Evolutionary conservation across 2,329 filamentous ascomycete genomes (phyloP).

Genomic region (Botrytis fabae): DNA sequence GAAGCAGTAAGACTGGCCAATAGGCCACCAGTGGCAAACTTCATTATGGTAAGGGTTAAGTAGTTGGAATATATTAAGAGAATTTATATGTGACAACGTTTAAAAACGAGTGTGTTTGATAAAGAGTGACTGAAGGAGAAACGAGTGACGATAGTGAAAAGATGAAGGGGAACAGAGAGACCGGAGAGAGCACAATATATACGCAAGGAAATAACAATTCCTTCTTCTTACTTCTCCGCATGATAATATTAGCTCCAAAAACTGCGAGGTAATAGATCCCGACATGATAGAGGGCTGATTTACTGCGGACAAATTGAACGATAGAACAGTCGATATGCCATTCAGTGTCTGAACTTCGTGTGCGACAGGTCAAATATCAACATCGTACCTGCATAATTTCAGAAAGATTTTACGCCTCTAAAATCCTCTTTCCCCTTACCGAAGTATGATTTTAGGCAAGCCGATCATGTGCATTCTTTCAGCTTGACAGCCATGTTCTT

Average conservation of each 20-base stretch:
- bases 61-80: conserved; percentile 2
- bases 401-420: conserved; percentile 4
- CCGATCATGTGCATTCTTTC: conserved; percentile 12
- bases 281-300: not conserved
- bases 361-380: conserved; percentile 19
- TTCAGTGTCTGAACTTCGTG: not conserved
- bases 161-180: not conserved
- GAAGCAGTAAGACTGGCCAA: conserved; percentile 30
- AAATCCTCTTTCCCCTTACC: not conserved
- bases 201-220: not conserved
- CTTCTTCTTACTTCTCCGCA: not conserved
- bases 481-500: conserved; percentile 22
- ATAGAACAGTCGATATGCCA: not conserved
- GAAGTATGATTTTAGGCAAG: conserved; percentile 5
- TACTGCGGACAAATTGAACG: not conserved
- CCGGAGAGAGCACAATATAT: conserved; percentile 8
- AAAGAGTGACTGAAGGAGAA: conserved; percentile 19
- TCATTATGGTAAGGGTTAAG: conserved; percentile 23
- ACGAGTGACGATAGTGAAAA: conserved; percentile 12
- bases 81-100: not conserved
- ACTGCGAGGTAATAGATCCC: not conserved
- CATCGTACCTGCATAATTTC: conserved; percentile 21
- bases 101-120: conserved; percentile 1
- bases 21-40: conserved; percentile 26
- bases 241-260: not conserved